These are phyloP conservation scores for Parafenestella ontariensis DNA, from an alignment of 2,329 filamentous ascomycete genomes.

Conservation along the genomic window DNA sequence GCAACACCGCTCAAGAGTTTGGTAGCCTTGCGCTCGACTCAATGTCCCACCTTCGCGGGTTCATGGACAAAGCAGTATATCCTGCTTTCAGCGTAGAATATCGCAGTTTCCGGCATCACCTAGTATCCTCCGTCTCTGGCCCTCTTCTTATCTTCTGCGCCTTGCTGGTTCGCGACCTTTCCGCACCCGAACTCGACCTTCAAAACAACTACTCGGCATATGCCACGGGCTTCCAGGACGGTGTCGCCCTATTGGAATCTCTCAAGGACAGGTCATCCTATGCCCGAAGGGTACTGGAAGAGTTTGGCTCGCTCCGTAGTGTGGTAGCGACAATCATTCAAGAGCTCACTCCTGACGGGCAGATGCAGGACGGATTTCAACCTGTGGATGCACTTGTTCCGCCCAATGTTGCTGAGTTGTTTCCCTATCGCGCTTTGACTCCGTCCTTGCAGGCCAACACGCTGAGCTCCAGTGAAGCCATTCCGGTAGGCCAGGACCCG, in stretches of 20 bases:
- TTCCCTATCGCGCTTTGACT: conserved; percentile 34
- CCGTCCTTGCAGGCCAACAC: neutral
- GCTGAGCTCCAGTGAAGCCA: neutral
- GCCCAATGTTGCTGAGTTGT: conserved; percentile 20
- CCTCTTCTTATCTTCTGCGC: conserved; percentile 30
- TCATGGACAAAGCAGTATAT: conserved; percentile 6
- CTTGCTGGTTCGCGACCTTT: conserved; percentile 23
- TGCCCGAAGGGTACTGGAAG: conserved; percentile 29
- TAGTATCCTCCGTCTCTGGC: conserved; percentile 23
- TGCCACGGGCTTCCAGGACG: conserved; percentile 18
- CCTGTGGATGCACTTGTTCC: conserved; percentile 11
- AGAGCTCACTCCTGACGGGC: neutral
- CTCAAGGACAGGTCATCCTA: conserved; percentile 19
- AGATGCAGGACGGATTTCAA: neutral
- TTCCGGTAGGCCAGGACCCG: neutral
- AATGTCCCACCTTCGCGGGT: conserved; percentile 16
- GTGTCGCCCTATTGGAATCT: conserved; percentile 18
- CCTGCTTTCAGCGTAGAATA: neutral
- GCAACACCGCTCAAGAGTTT: conserved; percentile 14
- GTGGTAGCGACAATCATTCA: conserved; percentile 8
- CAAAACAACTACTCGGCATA: conserved; percentile 7
- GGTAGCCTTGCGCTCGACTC: conserved; percentile 24
- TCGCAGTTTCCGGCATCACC: conserved; percentile 22
- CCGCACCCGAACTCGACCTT: neutral
- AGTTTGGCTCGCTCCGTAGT: conserved; percentile 24